Conservation (phyloP, 2,329 filamentous ascomycete species). For the Penicillium frequentans region DNA sequence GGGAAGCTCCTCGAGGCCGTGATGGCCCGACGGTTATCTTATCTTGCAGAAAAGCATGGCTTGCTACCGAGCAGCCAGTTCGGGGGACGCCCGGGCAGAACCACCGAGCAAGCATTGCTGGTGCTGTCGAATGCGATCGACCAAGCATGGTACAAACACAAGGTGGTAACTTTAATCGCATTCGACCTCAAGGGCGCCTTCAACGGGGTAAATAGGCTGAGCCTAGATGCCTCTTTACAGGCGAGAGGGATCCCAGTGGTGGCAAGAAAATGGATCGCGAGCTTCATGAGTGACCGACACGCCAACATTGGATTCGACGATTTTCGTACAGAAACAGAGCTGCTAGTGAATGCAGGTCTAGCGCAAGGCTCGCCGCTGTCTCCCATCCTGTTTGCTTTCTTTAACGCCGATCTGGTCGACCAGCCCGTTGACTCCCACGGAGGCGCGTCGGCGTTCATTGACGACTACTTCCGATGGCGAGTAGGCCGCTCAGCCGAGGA, state of each 20-base stretch:
- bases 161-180: constrained; percentile 20
- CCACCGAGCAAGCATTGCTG: constrained; percentile 13
- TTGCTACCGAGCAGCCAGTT: constrained; percentile 15
- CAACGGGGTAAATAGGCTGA: constrained; percentile 30
- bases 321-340: not conserved
- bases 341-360: not conserved
- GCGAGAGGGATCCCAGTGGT: constrained; percentile 6
- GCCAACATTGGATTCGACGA: not conserved
- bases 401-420: constrained; percentile 33
- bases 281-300: not conserved
- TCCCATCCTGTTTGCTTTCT: not conserved
- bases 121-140: constrained; percentile 7
- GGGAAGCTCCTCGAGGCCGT: no score
- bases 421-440: constrained; percentile 13
- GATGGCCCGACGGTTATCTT: constrained; percentile 12
- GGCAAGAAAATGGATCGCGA: not conserved
- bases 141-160: not conserved
- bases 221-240: constrained; percentile 6
- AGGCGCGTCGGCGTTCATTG: no score
- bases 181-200: constrained; percentile 46
- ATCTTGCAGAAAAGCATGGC: constrained; percentile 10
- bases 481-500: not conserved
- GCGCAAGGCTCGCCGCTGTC: not conserved
- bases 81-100: constrained; percentile 13
- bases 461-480: no score